Percentiles rank a stretch among this genome's conserved stretches.
Evolutionary conservation across 495 filamentous ascomycete species (phyloP).

Genomic region (Trichoderma orchidacearum): DNA sequence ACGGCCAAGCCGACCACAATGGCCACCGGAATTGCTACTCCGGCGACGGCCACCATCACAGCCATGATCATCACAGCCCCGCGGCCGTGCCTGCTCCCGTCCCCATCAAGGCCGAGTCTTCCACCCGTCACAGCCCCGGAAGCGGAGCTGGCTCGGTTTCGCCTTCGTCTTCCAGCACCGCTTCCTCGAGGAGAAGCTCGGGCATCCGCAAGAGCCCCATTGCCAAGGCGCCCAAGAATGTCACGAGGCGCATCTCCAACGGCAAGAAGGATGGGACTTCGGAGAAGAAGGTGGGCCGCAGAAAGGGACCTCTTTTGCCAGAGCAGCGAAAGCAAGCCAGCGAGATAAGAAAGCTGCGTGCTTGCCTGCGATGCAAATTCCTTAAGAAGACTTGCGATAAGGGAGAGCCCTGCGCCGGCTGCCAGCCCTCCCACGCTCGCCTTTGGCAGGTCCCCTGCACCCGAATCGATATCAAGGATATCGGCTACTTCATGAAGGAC

Average conservation of each 20-base stretch:
- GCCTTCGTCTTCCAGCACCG: conserved; percentile 29
- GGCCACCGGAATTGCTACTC: conserved; percentile 38
- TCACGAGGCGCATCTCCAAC: conserved; percentile 60
- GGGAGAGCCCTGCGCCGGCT: conserved; percentile 84
- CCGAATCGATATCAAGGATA: conserved; percentile 92
- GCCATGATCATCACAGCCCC: conserved; percentile 49
- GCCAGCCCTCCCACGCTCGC: conserved; percentile 82
- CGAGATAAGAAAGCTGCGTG: conserved; percentile 83
- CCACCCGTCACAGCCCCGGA: conserved; percentile 39
- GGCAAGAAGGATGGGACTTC: conserved; percentile 57
- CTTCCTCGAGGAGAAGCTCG: conserved; percentile 41
- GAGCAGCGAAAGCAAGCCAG: conserved; percentile 89
- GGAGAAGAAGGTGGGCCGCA: conserved; percentile 81
- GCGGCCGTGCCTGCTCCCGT: conserved; percentile 53
- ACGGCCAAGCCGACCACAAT: conserved; percentile 37
- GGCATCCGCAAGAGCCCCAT: conserved; percentile 56
- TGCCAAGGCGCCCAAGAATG: conserved; percentile 58
- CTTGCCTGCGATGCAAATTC: conserved; percentile 93
- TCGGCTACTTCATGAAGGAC: conserved; percentile 95
- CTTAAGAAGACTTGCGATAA: conserved; percentile 96
- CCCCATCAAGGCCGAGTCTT: conserved; percentile 52
- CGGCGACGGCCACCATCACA: conserved; percentile 32
- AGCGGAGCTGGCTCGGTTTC: conserved; percentile 49
- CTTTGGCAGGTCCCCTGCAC: conserved; percentile 94
- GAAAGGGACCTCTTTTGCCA: conserved; percentile 76